Evolutionary conservation across 306 rosid species (phyloP), one percentile per base, ranked within the genome.

Genomic region (Phaseolus lunatus): DNA sequence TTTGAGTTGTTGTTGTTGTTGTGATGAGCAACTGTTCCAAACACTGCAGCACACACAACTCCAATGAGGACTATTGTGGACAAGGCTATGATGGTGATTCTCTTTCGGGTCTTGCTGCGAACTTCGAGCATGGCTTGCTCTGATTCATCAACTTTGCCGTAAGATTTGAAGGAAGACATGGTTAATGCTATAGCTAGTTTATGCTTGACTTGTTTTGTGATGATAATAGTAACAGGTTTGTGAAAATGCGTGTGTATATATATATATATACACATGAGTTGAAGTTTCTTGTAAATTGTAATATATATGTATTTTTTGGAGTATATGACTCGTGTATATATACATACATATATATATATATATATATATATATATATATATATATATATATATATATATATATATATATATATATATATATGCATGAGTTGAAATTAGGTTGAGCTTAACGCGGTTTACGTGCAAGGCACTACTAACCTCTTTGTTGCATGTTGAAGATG

Each of bases 31-130:
- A 52, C 7, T 14, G 85, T 87, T 70, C 90, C 96, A 4, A 87
- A 69, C 0, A 88, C 93, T 2, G 84, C 88, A 3, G 83, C 96
- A 9, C 84, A 83, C 2, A 87, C 77, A 24, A 90, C 73, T 9
- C 78, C 89, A 1, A 81, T 70, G 2, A 92, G 92, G 63, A 92
- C 70, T 49, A 88, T 31, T 20, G 91, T 72, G 53, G 90, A 90
- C 19, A 90, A 5, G 70, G 62, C 35, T 58, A 92, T 90, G 76
- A 88, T 84, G 58, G 66, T 67, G 13, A 90, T 67, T 81, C 93
- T 44, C 82, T 59, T 90, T 23, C 89, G 71, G 3, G 83, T 86
- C 45, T 80, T 81, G 41, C 90, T 64, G 3, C 58, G 82, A 59
- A 84, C 80, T 0, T 86, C 87, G 5, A 86, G 82, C 83, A 35